A percentile compares a stretch with the other conserved stretches of the same genome.
phyloP scores from a whole-genome alignment of 441 rosid genomes.

The Aquilaria agallochum region DNA sequence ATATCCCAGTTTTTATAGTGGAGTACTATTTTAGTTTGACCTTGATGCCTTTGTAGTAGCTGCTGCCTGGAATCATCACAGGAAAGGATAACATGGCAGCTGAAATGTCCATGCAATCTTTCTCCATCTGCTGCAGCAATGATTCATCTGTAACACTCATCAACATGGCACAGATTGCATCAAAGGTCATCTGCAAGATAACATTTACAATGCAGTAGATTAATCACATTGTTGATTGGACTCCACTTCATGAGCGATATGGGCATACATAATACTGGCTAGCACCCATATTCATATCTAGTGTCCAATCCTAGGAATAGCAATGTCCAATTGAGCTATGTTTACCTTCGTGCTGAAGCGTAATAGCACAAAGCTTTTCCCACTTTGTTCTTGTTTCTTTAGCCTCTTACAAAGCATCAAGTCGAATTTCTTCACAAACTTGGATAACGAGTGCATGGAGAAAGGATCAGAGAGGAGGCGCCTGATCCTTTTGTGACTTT shows the following conservation, averaged over 20 bases:
- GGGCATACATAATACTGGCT: background rate
- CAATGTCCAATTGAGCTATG: background rate
- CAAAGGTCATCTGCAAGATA: constrained; percentile 28
- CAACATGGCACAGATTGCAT: constrained; percentile 40
- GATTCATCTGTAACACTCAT: constrained; percentile 37
- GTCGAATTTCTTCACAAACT: constrained; percentile 30
- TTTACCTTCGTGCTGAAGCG: constrained; percentile 43
- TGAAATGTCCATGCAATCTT: constrained; percentile 32
- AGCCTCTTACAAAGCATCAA: constrained; percentile 26
- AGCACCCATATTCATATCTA: background rate
- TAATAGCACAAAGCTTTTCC: constrained; percentile 33
- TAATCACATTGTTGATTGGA: too few relatives aligned
- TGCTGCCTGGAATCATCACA: constrained; percentile 46
- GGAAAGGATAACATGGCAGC: constrained; percentile 51
- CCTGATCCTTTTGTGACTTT: constrained; percentile 42
- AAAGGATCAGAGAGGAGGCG: constrained; percentile 44
- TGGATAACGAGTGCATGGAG: constrained; percentile 42
- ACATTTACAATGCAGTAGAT: background rate
- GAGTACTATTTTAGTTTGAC: constrained; percentile 9
- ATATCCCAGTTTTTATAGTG: background rate
- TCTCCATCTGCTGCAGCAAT: constrained; percentile 29
- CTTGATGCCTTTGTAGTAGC: constrained; percentile 48
- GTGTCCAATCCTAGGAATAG: background rate
- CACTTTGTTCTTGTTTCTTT: constrained; percentile 20
- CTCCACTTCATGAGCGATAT: background rate